Base-by-base conservation (phyloP, 2,329 filamentous ascomycete species). In the Xylaria digitata region DNA sequence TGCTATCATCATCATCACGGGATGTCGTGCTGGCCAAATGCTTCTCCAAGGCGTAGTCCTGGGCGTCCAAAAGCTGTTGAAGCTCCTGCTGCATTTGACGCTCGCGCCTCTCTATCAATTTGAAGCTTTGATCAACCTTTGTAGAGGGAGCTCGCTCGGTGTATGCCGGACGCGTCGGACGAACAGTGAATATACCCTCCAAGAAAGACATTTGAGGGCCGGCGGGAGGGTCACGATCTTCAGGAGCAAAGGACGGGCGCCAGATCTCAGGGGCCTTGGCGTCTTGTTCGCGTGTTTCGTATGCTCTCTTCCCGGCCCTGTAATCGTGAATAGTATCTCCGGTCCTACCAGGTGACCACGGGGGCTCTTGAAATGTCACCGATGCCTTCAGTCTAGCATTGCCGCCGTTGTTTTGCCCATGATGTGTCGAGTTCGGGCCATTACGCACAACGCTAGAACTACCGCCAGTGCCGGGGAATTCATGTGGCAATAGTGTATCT, bases 51-150 rank as follows among this genome's bases (percentile, higher is more conserved):
- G 84, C 86, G 65, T 84, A 83, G 34, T 84, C 82, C 73, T 90
- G 87, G 1, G 85, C 85, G 76, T 89, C 87, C 2, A 90, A 79
- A 11, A 89, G 77, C 53, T 82, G 78, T 73, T 90, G 87, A 11
- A 89, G 79, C 71, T 88, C 85, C 60, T 83, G 80, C 70, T 89
- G 84, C 15, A 89, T 81, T 70, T 86, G 81, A 30, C 80, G 80
- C 55, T 87, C 85, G 69, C 81, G 81, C 54, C 84, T 78, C 67
- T 84, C 72, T 50, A 78, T 70, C 11, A 70, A 48, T 30, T 71
- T 74, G 53, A 78, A 77, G 26, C 71, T 75, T 13, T 68, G 71
- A n/a, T 78, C 76, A 21, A 75, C 68, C 17, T 75, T 68, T 1
- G 64, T 64, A 8, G 66, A 67, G 45, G 68, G 13, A 15, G 60